Base-by-base conservation (phyloP, 306 rosid species). In the Ammopiptanthus mongolicus region DNA sequence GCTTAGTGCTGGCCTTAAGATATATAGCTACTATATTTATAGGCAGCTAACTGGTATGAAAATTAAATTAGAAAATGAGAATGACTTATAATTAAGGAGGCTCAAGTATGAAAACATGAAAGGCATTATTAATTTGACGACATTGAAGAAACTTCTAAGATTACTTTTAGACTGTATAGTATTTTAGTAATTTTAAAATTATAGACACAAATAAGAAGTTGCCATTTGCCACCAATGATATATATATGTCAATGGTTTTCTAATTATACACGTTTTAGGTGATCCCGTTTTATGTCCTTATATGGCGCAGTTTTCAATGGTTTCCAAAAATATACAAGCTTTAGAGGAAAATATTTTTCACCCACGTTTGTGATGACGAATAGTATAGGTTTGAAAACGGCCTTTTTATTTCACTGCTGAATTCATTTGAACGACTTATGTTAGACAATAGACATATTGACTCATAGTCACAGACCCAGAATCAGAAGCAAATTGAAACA, bases 21-120 rank as follows among this genome's bases (percentile, higher is more conserved):
- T n/a, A n/a, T n/a, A n/a, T 5, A 0, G 15, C 8, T 7, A 17
- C 36, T 36, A 13, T 77, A 65, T 82, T 77, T 65, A 82, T 77
- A 72, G 55, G 25, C 18, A n/a, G 17, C 25, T 41, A 52, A 5
- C 8, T 5, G 57, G 48, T 59, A 3, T 31, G 60, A 14, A 52
- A 28, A 25, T 15, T 11, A 15, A 71, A 3, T 5, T 14, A 62
- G 28, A 23, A 63, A 9, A 4, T 1, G 52, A 6, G 41, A 36
- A 36, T 36, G 6, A 36, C 1, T 6, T 1, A 25, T 36, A n/a
- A n/a, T n/a, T n/a, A 6, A 36, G 41, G 10, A 29, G 34, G 0
- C 39, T 17, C 3, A 58, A 11, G 28, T 14, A 12, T 60, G 48
- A 22, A 15, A 74, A 37, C 14, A n/a, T 29, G 62, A 41, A 71